These are phyloP conservation scores for Zygosaccharomyces pseudobailii DNA, from an alignment of 1,139 yeast genomes.

Conservation along the genomic window DNA sequence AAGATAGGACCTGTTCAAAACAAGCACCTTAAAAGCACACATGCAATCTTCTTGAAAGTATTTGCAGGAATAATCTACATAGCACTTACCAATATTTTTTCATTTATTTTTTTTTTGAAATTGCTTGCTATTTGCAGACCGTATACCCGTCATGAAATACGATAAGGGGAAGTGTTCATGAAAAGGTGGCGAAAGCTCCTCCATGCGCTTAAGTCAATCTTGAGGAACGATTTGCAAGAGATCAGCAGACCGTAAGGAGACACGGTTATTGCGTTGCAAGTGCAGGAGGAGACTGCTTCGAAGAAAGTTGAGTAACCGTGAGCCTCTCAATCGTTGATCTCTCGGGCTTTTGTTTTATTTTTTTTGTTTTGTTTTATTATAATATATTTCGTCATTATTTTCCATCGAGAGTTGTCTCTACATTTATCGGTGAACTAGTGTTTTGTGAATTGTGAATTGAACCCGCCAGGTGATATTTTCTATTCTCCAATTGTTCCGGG, in stretches of 20 bases:
- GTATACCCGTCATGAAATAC: conserved; percentile 6
- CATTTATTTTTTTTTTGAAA: not conserved
- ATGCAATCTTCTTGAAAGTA: no score
- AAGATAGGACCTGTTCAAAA: no score
- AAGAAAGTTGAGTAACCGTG: not conserved
- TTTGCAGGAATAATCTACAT: no score
- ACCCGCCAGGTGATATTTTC: not conserved
- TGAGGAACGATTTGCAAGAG: not conserved
- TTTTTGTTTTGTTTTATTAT: not conserved
- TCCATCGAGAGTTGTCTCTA: not conserved
- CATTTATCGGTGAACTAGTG: conserved; percentile 1
- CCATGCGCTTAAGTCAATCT: not conserved
- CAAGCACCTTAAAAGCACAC: no score
- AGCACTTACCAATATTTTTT: no score
- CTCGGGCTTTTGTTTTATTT: not conserved
- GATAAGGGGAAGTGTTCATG: conserved; percentile 9
- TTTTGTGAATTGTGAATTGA: not conserved
- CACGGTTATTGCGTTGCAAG: not conserved
- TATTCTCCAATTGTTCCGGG: not conserved
- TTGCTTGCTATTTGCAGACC: not conserved
- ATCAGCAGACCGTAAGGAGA: not conserved
- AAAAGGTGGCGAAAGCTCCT: conserved; percentile 9
- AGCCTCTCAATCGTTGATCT: not conserved
- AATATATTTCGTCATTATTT: not conserved
- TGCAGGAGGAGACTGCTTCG: not conserved